A percentile compares a stretch with the other conserved stretches of the same genome.
phyloP scores from a whole-genome alignment of 768 basidiomycete genomes.

The Auricularia auricula-judae region DNA sequence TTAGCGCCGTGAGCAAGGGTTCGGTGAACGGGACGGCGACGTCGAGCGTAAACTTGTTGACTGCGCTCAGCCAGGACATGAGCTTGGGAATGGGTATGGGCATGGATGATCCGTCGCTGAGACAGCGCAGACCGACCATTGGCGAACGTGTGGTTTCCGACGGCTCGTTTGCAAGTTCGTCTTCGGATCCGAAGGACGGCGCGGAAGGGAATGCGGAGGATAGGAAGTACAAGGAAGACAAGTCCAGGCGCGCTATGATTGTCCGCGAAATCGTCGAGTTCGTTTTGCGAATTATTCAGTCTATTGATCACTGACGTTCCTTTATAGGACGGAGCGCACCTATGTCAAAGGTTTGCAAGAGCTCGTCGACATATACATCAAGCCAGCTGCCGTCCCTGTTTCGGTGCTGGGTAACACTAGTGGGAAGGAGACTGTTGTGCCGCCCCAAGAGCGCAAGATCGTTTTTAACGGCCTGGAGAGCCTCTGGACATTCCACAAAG shows the following conservation, averaged over 20 bases:
- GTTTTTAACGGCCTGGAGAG: slow-evolving; percentile 89
- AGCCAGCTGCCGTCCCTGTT: slow-evolving; percentile 62
- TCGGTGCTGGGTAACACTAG: slow-evolving; percentile 54
- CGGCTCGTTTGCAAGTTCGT: slow-evolving; percentile 10
- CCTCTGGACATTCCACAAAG: slow-evolving; percentile 83
- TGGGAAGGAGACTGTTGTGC: slow-evolving; percentile 75
- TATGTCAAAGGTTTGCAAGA: slow-evolving; percentile 93
- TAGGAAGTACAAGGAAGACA: slow-evolving; percentile 87
- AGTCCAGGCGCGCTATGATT: slow-evolving; percentile 69
- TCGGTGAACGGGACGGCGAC: slow-evolving; percentile 45
- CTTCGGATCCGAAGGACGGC: neutral
- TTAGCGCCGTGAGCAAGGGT: slow-evolving; percentile 50
- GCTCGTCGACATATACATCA: slow-evolving; percentile 90
- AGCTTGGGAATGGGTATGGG: slow-evolving; percentile 24
- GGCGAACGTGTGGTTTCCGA: slow-evolving; percentile 51
- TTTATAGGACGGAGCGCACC: slow-evolving; percentile 75
- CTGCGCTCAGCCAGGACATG: slow-evolving; percentile 14
- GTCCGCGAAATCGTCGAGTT: slow-evolving; percentile 88
- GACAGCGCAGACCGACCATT: slow-evolving; percentile 59
- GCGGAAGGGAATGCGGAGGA: slow-evolving; percentile 37
- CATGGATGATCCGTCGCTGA: slow-evolving; percentile 13
- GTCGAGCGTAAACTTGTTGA: slow-evolving; percentile 23
- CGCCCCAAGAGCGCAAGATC: slow-evolving; percentile 73
- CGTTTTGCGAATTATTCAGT: slow-evolving; percentile 20
- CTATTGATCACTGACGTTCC: slow-evolving; percentile 9